Evolutionary conservation across 1,284 basidiomycete genomes (phyloP), one percentile per base, ranked within the genome.

Genomic region (Irpex sp.): DNA sequence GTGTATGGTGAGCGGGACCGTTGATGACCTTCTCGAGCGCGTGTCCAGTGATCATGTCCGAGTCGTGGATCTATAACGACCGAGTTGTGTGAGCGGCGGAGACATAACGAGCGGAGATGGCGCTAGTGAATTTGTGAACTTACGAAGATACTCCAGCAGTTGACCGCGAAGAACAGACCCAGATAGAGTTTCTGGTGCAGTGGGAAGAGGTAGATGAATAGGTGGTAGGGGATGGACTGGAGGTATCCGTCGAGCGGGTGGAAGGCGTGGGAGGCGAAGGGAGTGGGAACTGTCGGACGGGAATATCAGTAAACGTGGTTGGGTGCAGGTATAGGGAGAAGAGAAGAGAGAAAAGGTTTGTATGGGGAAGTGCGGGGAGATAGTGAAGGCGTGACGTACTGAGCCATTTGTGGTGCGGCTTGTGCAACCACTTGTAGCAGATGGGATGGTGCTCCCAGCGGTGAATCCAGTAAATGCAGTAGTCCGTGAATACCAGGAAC

Each of bases 391-490:
- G 52, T 19, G 11, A 44, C 92, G 67, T 75, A 95, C 94, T 87
- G 69, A 98, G 83, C 97, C 97, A 99, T 78, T 94, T 97, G 84
- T 99, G 97, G 77, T 99, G 97, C 0, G 96, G 94, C 77, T 97
- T 98, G 78, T 97, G 96, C 59, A 98, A 71, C 69, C 85, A 81
- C 77, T 97, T 98, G 84, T 99, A 99, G 64, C 97, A 73, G 26
- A 82, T 65, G 0, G 96, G 97, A 67, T 93, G 83, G 75, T 99
- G 97, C 64, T 97, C 83, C 77, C 86, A 81, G n/a, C 97, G 87
- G 75, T 99, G 97, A 26, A 96, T 82, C 93, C 95, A 97, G 77
- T 98, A 98, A 70, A 98, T 94, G 68, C 84, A 80, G 66, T 92
- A 92, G 77, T 98, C 96, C 40, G 96, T 98, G 76, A 97, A 96